Conservation (phyloP, 192 early-diverging fungal species). For the Coemansia sp. region DNA sequence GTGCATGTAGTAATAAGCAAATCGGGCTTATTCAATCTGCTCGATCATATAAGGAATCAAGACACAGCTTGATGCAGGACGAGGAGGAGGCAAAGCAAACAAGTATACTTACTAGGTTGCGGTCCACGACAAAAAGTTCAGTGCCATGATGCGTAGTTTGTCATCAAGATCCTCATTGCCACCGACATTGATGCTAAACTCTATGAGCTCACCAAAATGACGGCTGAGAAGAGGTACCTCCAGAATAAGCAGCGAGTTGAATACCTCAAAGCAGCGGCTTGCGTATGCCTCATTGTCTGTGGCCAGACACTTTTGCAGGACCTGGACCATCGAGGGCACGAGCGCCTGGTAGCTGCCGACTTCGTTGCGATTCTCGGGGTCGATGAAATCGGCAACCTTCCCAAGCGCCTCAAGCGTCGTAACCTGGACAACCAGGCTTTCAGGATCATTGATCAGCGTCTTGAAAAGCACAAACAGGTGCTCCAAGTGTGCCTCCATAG, state of each 20-base stretch:
- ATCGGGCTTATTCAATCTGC: not conserved
- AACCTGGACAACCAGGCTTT: conserved; percentile 76
- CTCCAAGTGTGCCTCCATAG: conserved; percentile 55
- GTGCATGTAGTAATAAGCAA: not conserved
- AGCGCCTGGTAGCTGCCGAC: conserved; percentile 72
- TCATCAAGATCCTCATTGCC: conserved; percentile 68
- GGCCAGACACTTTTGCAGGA: conserved; percentile 76
- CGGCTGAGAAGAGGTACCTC: conserved; percentile 78
- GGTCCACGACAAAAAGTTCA: conserved; percentile 68
- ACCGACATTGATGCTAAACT: conserved; percentile 76
- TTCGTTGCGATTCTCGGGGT: conserved; percentile 64
- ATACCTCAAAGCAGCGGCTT: conserved; percentile 81
- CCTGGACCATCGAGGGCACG: conserved; percentile 82
- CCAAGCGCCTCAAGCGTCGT: conserved; percentile 79
- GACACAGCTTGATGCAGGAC: no score
- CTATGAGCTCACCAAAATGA: conserved; percentile 76
- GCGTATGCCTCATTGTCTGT: conserved; percentile 74
- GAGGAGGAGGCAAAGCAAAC: not conserved
- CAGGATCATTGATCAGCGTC: conserved; percentile 74
- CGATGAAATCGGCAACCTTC: conserved; percentile 80
- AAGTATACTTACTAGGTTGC: conserved; percentile 65
- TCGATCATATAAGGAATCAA: no score
- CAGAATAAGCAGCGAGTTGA: conserved; percentile 76
- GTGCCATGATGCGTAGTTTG: conserved; percentile 70
- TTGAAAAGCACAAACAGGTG: conserved; percentile 76